Conservation (phyloP, 257 asterid genomes). For the Penstemon barbatus region DNA sequence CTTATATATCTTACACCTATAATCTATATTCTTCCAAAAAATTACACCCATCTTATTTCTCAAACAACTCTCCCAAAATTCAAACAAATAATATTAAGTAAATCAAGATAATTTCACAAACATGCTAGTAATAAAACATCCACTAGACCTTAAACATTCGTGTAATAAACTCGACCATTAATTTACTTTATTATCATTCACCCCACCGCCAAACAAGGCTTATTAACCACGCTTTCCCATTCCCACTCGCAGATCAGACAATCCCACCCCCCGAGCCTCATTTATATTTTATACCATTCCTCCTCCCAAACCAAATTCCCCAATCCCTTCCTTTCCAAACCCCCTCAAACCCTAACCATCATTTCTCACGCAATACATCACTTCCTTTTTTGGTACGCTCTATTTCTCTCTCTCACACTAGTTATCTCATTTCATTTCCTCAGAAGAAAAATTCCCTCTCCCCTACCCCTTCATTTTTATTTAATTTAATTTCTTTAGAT, state of each 20-base stretch:
- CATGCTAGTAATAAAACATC: too few relatives aligned
- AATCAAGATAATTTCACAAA: too few relatives aligned
- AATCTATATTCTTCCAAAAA: too few relatives aligned
- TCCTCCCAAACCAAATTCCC: neutral
- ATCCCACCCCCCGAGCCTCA: constrained; percentile 22
- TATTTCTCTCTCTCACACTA: neutral
- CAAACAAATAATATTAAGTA: too few relatives aligned
- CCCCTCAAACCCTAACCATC: constrained; percentile 39
- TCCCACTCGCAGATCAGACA: neutral
- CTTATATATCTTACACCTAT: too few relatives aligned
- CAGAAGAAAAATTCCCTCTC: neutral
- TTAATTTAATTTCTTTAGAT: neutral
- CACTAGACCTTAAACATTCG: too few relatives aligned
- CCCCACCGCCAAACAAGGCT: constrained; percentile 13
- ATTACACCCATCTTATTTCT: too few relatives aligned
- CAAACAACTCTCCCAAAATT: too few relatives aligned
- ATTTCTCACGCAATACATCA: constrained; percentile 23
- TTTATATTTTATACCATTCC: neutral
- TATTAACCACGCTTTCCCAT: neutral
- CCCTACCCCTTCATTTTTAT: neutral
- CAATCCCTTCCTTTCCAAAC: constrained; percentile 13
- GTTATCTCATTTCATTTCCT: neutral
- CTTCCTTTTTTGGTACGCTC: constrained; percentile 23
- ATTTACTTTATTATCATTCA: neutral
- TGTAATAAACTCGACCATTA: neutral